Evolutionary conservation across 768 basidiomycete species (phyloP).

Genomic region (Pleurotus ostreatus): DNA sequence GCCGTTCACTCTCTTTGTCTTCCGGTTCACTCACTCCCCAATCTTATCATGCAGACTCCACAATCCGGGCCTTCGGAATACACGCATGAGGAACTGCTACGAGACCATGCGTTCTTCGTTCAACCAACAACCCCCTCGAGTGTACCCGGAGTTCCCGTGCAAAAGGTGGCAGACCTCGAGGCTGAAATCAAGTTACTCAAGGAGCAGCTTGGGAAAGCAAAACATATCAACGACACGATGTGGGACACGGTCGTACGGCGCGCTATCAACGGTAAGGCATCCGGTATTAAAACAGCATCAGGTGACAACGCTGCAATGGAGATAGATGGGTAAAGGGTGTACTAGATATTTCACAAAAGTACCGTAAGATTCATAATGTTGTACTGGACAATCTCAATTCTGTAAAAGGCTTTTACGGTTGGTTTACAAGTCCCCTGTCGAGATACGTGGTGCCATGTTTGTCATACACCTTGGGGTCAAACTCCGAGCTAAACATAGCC

Average conservation of each 20-base stretch:
- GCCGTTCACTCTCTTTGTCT: constrained; percentile 10
- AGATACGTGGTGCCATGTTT: neutral
- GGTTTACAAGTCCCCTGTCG: neutral
- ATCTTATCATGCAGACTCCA: constrained; percentile 2
- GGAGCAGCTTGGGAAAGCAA: constrained; percentile 76
- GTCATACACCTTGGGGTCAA: neutral
- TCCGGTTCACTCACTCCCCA: neutral
- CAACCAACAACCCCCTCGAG: constrained; percentile 32
- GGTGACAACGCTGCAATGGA: neutral
- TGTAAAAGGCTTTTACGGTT: neutral
- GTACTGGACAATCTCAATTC: no score
- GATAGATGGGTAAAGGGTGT: neutral
- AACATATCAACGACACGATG: constrained; percentile 90
- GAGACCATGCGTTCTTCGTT: constrained; percentile 66
- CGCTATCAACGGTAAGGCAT: constrained; percentile 19
- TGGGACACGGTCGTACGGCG: constrained; percentile 83
- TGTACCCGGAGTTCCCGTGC: constrained; percentile 35
- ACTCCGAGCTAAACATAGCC: no score
- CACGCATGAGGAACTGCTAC: constrained; percentile 49
- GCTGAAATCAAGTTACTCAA: constrained; percentile 62
- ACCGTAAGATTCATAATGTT: neutral
- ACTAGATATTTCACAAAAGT: no score
- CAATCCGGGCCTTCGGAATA: constrained; percentile 37
- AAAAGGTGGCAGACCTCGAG: constrained; percentile 67
- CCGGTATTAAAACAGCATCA: neutral